Evolutionary conservation across 306 rosid species (phyloP), one percentile per base, ranked within the genome.

Genomic region (Senna tora): DNA sequence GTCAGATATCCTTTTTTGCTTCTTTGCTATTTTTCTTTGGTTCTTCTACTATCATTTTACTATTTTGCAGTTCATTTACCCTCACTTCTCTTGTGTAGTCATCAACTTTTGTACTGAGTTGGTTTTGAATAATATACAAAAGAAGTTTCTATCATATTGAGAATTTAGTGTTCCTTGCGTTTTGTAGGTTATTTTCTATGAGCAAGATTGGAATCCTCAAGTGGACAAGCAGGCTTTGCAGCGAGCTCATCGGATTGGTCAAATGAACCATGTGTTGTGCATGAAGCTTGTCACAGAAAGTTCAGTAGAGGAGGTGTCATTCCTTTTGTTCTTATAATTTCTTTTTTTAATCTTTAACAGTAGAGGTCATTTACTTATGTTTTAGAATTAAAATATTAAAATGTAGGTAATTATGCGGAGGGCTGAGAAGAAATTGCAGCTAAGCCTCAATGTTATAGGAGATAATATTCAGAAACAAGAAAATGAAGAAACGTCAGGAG

Each of bases 121-220:
- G 30, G 30, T 25, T 25, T 25, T 25, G 30, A 25, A 25, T 25
- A 25, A 25, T 25, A 25, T 25, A 25, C 30, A 25, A 25, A 3
- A 25, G 30, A 25, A 25, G 30, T 25, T 25, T 25, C 30, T 25
- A 25, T 25, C 30, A 25, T 25, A 25, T 25, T 25, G 60, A 66
- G 46, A 75, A 70, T 58, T 67, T 67, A 47, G 17, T 55, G n/a
- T 78, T 65, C 30, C 16, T 52, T 77, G 30, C 50, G 38, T 71
- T 59, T 13, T 80, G 30, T 67, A 93, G 98, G 97, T 93, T 73
- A 85, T 93, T 84, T 93, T 93, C 79, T 91, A 91, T 2, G 98
- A 93, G 83, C 98, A 89, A 89, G 98, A 93, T 79, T 93, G 98
- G 98, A 93, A 91, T 74, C 98, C 98, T 34, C 98, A 91, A 83